phyloP scores from a whole-genome alignment of 768 basidiomycete genomes.

The Calvatia gigantea region DNA sequence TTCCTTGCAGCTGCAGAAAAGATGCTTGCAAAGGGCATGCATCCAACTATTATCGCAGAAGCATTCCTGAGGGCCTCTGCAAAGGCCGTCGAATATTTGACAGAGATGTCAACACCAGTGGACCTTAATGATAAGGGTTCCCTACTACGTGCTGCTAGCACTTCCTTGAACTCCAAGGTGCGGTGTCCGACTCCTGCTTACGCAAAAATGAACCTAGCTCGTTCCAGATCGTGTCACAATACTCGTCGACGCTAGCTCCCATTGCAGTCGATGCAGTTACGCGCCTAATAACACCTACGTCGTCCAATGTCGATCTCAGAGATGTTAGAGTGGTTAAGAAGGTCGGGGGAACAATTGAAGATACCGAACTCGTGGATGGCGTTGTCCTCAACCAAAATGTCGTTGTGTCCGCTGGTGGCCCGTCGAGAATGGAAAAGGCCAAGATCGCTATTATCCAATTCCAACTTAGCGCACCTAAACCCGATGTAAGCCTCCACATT shows the following conservation, averaged over 20 bases:
- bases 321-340: conserved; percentile 98
- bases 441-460: conserved; percentile 99
- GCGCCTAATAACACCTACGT: conserved; percentile 82
- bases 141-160: conserved; percentile 89
- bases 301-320: conserved; percentile 93
- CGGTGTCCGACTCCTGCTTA: conserved; percentile 10
- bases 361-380: conserved; percentile 95
- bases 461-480: conserved; percentile 96
- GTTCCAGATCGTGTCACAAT: conserved; percentile 93
- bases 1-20: conserved; percentile 94
- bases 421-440: conserved; percentile 94
- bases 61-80: conserved; percentile 89
- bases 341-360: conserved; percentile 98
- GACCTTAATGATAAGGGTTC: conserved; percentile 84
- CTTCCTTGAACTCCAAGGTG: conserved; percentile 95
- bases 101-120: conserved; percentile 89
- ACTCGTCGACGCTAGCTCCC: conserved; percentile 96
- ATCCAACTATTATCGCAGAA: conserved; percentile 96
- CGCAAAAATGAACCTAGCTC: background rate
- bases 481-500: conserved; percentile 65
- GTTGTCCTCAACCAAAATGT: conserved; percentile 98
- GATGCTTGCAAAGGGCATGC: conserved; percentile 94
- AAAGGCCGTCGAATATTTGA: conserved; percentile 92
- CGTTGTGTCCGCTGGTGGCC: conserved; percentile 85
- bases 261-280: conserved; percentile 97